Conservation (phyloP, 2,329 filamentous ascomycete genomes). For the Xylaria sp. region DNA sequence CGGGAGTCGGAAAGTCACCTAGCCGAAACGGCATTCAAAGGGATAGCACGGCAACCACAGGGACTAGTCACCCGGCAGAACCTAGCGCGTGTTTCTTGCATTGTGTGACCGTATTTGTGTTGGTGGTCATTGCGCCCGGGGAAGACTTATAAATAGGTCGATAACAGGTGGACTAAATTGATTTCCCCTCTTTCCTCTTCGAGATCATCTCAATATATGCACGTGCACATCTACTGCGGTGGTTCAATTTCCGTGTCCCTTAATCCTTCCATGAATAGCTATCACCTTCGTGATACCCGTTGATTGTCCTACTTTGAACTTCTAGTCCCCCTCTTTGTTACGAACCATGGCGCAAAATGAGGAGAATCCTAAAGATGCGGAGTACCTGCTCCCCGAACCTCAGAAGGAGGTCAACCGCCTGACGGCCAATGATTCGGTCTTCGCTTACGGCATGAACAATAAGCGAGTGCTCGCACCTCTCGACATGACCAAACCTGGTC, state of each 20-base stretch:
- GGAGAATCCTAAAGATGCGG: background rate
- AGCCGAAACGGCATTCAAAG: no score
- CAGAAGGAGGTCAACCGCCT: conserved; percentile 3
- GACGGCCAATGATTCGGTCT: background rate
- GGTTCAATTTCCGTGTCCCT: background rate
- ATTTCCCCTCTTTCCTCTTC: background rate
- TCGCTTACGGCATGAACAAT: conserved; percentile 4
- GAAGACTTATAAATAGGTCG: background rate
- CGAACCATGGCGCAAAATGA: background rate
- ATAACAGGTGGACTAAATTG: background rate
- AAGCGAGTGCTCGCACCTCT: conserved; percentile 1
- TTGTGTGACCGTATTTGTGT: no score
- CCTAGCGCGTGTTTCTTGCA: no score
- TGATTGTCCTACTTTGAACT: background rate
- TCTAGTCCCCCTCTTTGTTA: background rate
- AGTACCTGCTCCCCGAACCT: conserved; percentile 1
- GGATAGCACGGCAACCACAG: no score
- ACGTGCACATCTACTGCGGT: background rate
- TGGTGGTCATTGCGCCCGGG: background rate
- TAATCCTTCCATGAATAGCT: background rate
- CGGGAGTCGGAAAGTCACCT: no score
- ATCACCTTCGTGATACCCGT: background rate
- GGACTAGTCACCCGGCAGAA: no score
- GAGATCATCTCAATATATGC: background rate
- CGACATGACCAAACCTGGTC: conserved; percentile 3